These are phyloP conservation scores for Aspergillus sclerotialis DNA, from an alignment of 2,329 filamentous ascomycete species.

Conservation along the genomic window DNA sequence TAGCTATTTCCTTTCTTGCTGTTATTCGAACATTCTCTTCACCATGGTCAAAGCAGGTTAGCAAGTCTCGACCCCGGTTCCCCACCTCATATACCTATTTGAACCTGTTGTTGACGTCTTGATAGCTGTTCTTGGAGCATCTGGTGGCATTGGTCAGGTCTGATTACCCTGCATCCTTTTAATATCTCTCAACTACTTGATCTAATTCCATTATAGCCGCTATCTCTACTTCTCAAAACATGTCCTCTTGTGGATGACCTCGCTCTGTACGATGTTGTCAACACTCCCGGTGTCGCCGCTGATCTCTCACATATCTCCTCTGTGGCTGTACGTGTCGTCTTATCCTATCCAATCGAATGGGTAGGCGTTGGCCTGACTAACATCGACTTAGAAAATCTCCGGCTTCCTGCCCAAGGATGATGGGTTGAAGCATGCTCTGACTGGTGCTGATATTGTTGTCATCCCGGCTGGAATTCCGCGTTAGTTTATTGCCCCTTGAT, in stretches of 20 bases:
- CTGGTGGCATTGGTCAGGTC: conserved; percentile 98
- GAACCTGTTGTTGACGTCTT: conserved; percentile 12
- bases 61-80: conserved; percentile 5
- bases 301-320: conserved; percentile 98
- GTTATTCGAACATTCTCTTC: conserved; percentile 10
- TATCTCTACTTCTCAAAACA: conserved; percentile 93
- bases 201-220: conserved; percentile 53
- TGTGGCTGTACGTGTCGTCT: conserved; percentile 58
- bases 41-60: conserved; percentile 45
- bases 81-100: neutral
- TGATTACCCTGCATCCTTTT: too few relatives aligned
- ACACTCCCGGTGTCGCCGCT: conserved; percentile 90
- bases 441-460: conserved; percentile 89
- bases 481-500: conserved; percentile 43
- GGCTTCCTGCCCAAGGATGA: conserved; percentile 83
- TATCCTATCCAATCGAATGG: conserved; percentile 4
- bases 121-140: conserved; percentile 78
- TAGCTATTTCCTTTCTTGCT: conserved; percentile 3
- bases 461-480: conserved; percentile 97
- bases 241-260: conserved; percentile 85
- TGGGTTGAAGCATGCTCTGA: conserved; percentile 80
- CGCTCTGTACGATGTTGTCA: conserved; percentile 97
- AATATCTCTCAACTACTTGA: conserved; percentile 1
- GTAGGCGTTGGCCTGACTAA: conserved; percentile 19
- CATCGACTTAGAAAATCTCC: conserved; percentile 61